Base-by-base conservation (phyloP, 768 basidiomycete genomes). In the Tremella yokohamensis region DNA sequence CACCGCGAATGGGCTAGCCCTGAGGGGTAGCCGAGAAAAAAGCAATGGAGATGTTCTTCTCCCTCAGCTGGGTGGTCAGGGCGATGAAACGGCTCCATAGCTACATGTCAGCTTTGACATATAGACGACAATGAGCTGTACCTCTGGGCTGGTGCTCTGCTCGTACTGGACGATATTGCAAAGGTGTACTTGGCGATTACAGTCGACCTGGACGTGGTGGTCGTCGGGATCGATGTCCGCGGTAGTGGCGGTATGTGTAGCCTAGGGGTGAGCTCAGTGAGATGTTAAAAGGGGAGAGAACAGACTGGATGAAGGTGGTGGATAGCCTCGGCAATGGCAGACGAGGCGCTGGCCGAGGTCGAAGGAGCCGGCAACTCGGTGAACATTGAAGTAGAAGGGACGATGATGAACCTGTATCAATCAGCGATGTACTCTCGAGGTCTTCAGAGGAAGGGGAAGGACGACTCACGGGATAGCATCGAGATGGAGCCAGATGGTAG, bases 1-100 rank as follows among this genome's bases (percentile, higher is more conserved):
- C 12, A n/a, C 26, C 2, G 19, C 16, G 37, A 18, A 20, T 37
- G 12, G 20, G 55, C 58, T 13, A 85, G 81, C 92, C 92, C 79
- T 94, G 90, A 11, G 92, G 92, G 6, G 93, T 97, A 9, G 90
- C 91, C 25, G 88, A 90, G 79, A 94, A 94, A 83, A 94, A 94
- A 20, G 86, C 87, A 63, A 94, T 88, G 77, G 88, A 90, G 73
- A 89, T 80, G 62, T 91, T 87, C 78, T 87, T 89, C 76, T 87
- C 85, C 56, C 86, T 85, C 42, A 96, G 82, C 70, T 91, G 90
- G 50, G 87, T 84, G 3, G 88, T 87, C 47, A 91, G 85, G 68
- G 87, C 87, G 73, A 79, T 81, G 58, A 93, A 88, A 0, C 88
- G 82, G 63, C 85, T 86, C 89, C 89, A 93, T 2, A 69, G 60